Evolutionary conservation across 495 filamentous ascomycete genomes (phyloP), one percentile per base, ranked within the genome.

Genomic region (Penicillium taxi): DNA sequence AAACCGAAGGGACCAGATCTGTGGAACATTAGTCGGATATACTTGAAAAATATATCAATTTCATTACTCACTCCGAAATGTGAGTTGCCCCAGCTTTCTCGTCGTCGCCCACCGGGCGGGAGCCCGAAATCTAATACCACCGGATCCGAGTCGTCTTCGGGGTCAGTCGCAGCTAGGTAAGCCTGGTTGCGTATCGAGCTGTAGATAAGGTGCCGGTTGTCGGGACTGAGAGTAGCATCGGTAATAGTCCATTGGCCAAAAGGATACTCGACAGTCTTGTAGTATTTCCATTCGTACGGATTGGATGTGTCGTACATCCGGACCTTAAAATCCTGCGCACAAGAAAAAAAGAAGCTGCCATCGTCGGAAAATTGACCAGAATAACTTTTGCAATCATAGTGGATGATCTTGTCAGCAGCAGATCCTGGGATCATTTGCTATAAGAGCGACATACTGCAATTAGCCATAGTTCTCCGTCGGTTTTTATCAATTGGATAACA

Each of bases 301-400:
- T 96, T 94, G 1, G 86, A 93, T 0, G 91, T 96, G 54, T 98
- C 91, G 56, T 96, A 98, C 83, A 98, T 87, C 14, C 89, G 81
- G 9, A 98, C 86, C 37, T 75, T 78, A 61, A 91, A 95, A 55
- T 98, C 89, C 56, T 96, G 89, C 15, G 80, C 81, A 47, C 83
- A 90, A n/a, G 81, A 81, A 57, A 94, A 98, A 60, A 94, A 98
- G 64, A 96, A 96, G 63, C 94, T 94, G 5, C 91, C 91, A 47
- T 98, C 91, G 36, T 90, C 82, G 0, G 86, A 94, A 54, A 96
- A 98, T 56, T 98, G 91, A 4, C 91, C 91, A 9, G 87, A 95
- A 55, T 94, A 96, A 37, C 89, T 88, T 31, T 83, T 78, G 9
- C 78, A 72, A 35, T 86, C 74, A 48, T 86, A 91, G 41, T 95